These are phyloP conservation scores for Friedmanniomyces simplex DNA, from an alignment of 495 filamentous ascomycete genomes.

Conservation along the genomic window DNA sequence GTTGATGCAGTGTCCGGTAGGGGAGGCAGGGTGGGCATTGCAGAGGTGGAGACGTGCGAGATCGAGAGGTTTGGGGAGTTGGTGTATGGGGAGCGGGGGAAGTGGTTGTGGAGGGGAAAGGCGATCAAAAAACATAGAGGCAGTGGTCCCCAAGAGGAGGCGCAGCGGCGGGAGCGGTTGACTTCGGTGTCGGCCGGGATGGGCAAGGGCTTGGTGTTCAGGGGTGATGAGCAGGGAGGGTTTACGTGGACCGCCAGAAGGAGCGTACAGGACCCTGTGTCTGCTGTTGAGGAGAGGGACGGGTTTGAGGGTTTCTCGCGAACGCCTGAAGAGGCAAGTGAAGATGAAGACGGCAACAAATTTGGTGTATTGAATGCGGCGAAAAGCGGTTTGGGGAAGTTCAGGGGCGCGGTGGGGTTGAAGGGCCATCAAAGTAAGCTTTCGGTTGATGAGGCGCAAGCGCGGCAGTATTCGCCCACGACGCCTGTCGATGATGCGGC, in stretches of 20 bases:
- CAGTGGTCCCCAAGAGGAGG: conserved; percentile 29
- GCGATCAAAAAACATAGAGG: conserved; percentile 42
- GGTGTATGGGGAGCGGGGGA: conserved; percentile 65
- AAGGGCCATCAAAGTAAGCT: conserved; percentile 41
- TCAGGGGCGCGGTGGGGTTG: conserved; percentile 72
- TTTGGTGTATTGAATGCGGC: conserved; percentile 66
- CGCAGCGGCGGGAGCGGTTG: neutral
- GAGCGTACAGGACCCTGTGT: neutral
- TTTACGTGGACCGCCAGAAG: conserved; percentile 55
- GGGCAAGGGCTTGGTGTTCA: conserved; percentile 46
- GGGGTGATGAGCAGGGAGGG: conserved; percentile 54
- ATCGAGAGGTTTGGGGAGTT: conserved; percentile 72
- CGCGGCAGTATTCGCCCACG: neutral
- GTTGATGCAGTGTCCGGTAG: conserved; percentile 78
- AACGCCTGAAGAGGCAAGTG: conserved; percentile 37
- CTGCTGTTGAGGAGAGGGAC: conserved; percentile 1
- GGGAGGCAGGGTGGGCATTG: conserved; percentile 77
- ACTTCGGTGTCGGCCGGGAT: conserved; percentile 9
- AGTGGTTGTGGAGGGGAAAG: conserved; percentile 94
- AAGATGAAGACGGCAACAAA: conserved; percentile 53
- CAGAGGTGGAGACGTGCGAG: conserved; percentile 82
- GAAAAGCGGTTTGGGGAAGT: conserved; percentile 68
- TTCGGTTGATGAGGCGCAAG: conserved; percentile 2
- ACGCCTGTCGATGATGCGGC: conserved; percentile 4
- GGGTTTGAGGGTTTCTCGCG: neutral